Percentiles rank a stretch among this genome's conserved stretches.
These are phyloP conservation scores for Syzygium oleosum DNA, from an alignment of 345 rosid genomes.

Conservation along the genomic window DNA sequence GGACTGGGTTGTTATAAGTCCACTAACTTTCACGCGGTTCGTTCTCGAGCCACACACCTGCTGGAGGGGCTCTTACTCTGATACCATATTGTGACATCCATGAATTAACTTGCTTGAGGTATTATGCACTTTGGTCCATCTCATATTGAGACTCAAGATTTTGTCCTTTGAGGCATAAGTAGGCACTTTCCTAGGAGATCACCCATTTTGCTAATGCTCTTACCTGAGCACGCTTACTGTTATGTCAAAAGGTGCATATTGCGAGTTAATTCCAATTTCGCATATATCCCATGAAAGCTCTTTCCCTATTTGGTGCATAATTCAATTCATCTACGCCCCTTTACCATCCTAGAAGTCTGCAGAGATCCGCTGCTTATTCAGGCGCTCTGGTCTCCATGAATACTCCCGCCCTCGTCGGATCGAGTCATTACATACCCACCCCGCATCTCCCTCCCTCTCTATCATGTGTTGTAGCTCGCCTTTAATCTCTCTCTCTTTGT, in stretches of 20 bases:
- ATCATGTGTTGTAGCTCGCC: not conserved
- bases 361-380: not conserved
- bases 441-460: not conserved
- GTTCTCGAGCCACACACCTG: not conserved
- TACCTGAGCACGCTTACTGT: fast-evolving
- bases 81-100: not conserved
- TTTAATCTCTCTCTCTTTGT: not conserved
- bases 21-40: not conserved
- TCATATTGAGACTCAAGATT: not conserved
- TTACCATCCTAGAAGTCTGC: not conserved
- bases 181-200: not conserved
- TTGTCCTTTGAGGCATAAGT: not conserved
- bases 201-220: not conserved
- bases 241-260: not conserved
- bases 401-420: fast-evolving
- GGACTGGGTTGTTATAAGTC: fast-evolving
- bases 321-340: not conserved
- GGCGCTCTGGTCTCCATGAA: not conserved
- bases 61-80: fast-evolving
- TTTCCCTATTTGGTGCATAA: too few relatives aligned
- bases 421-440: not conserved
- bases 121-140: not conserved
- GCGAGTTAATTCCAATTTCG: not conserved
- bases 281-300: not conserved
- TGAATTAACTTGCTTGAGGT: not conserved